Evolutionary conservation across 768 basidiomycete species (phyloP), one percentile per base, ranked within the genome.

Genomic region (Russula ochroleuca): DNA sequence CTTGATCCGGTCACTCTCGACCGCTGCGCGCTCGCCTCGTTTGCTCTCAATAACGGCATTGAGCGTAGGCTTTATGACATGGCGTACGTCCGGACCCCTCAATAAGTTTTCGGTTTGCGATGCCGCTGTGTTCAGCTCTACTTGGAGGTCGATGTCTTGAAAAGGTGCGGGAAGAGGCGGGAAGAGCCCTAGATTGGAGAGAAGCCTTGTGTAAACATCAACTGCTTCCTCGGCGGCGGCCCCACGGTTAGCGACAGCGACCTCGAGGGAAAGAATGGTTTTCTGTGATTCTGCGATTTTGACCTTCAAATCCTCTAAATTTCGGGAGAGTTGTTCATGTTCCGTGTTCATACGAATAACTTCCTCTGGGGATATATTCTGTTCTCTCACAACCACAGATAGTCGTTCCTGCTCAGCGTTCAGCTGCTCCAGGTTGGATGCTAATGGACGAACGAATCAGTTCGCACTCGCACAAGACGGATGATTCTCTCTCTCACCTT

Each of bases 311-410:
- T 91, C 90, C 66, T 88, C 86, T 59, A 94, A 75, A 68, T 82
- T 88, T 56, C 85, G 82, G 5, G 83, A 78, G 40, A 96, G 79
- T 31, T 80, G 84, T 69, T 94, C 91, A 62, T 93, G 88, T 67
- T 98, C 94, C 5, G 85, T 85, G 69, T 88, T 94, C 92, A 99
- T 95, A 41, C 86, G 86, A 59, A 83, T 76, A 47, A 97, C 93
- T 74, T 99, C 95, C 73, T 95, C 92, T 0, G 90, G 89, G 1
- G 90, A 84, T 49, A 99, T 81, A 70, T 97, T 95, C 73, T 99
- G 97, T 37, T 78, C 83, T 70, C 86, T 87, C 33, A 98, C 91
- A 2, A 87, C 81, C 0, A 81, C 79, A 10, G 78, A 75, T 28
- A 94, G 78, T 59, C 80, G 81, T 28, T 78, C 78, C 67, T 88